Evolutionary conservation across 495 filamentous ascomycete species (phyloP).

Genomic region (Talaromyces liani): DNA sequence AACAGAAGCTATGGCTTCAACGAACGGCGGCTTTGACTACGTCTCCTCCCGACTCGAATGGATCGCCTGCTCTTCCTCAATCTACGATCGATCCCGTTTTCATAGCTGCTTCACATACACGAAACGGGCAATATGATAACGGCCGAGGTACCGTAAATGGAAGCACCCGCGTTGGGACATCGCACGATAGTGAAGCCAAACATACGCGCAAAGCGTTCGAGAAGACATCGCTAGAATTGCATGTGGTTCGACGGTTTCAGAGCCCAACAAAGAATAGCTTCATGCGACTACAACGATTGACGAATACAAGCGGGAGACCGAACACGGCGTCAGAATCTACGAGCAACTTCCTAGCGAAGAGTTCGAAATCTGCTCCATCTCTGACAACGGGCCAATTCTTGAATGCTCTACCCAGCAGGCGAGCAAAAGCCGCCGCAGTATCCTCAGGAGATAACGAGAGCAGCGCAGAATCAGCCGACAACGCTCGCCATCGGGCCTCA

Average conservation of each 20-base stretch:
- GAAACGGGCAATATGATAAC: constrained; percentile 26
- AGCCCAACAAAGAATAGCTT: constrained; percentile 37
- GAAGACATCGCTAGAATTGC: constrained; percentile 34
- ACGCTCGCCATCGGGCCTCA: background rate
- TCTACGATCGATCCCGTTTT: constrained; percentile 29
- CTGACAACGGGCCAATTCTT: constrained; percentile 13
- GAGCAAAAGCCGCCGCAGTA: background rate
- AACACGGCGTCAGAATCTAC: constrained; percentile 12
- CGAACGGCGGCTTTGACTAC: constrained; percentile 40
- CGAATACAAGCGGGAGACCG: constrained; percentile 17
- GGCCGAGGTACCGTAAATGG: constrained; percentile 28
- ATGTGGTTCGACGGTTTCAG: constrained; percentile 38
- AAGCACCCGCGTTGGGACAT: constrained; percentile 16
- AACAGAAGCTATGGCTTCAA: constrained; percentile 44
- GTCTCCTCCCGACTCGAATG: constrained; percentile 39
- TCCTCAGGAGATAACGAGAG: constrained; percentile 1
- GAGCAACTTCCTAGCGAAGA: constrained; percentile 22
- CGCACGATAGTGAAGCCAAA: constrained; percentile 33
- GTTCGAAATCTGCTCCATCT: constrained; percentile 34
- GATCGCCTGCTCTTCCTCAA: constrained; percentile 21
- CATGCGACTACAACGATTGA: constrained; percentile 23
- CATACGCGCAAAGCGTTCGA: constrained; percentile 39
- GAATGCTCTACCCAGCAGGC: background rate
- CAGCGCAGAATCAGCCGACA: background rate
- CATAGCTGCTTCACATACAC: constrained; percentile 18